phyloP scores from a whole-genome alignment of 1,139 yeast genomes.

The Yamadazyma oceani region DNA sequence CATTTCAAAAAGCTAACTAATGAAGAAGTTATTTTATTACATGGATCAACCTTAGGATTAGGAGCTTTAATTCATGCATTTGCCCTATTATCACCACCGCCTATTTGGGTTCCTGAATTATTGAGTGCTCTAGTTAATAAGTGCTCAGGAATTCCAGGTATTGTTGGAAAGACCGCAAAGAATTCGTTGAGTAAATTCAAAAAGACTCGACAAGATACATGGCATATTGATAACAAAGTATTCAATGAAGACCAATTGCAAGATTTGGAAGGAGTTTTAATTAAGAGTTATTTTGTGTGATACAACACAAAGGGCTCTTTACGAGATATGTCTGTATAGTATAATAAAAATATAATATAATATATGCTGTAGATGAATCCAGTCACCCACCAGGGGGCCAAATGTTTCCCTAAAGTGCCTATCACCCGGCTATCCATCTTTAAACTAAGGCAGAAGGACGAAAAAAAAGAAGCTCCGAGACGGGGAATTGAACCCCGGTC shows the following conservation, averaged over 20 bases:
- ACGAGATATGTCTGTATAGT: neutral
- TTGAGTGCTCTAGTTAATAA: slow-evolving; percentile 69
- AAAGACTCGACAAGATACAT: slow-evolving; percentile 91
- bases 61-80: slow-evolving; percentile 90
- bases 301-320: too few relatives aligned
- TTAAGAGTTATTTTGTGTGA: slow-evolving; percentile 84
- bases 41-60: slow-evolving; percentile 86
- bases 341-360: slow-evolving; percentile 21
- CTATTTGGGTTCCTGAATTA: slow-evolving; percentile 81
- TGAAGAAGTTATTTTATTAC: slow-evolving; percentile 54
- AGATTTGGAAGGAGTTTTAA: slow-evolving; percentile 89
- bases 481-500: slow-evolving; percentile 53
- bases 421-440: too few relatives aligned
- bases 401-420: too few relatives aligned
- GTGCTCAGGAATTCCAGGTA: slow-evolving; percentile 69
- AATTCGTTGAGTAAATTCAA: slow-evolving; percentile 80
- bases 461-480: slow-evolving; percentile 32
- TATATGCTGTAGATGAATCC: too few relatives aligned
- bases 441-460: too few relatives aligned
- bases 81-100: slow-evolving; percentile 91
- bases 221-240: slow-evolving; percentile 85
- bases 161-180: slow-evolving; percentile 84
- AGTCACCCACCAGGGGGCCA: too few relatives aligned
- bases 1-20: slow-evolving; percentile 33
- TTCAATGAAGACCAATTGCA: slow-evolving; percentile 82